These are phyloP conservation scores for Millerozyma miso DNA, from an alignment of 805 yeast genomes.

Conservation along the genomic window DNA sequence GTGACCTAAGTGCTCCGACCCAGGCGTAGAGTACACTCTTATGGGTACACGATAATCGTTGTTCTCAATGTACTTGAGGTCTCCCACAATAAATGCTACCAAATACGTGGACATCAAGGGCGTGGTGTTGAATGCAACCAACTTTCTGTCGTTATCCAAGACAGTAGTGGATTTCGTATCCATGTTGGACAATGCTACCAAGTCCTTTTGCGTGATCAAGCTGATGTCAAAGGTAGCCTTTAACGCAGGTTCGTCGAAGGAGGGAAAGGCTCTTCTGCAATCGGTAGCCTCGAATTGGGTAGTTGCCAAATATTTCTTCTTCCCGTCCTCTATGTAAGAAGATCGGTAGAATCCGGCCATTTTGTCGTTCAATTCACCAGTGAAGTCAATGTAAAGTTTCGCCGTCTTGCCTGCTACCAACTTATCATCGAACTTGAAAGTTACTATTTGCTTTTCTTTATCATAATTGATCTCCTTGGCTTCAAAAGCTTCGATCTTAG, in stretches of 20 bases:
- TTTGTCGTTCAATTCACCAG: conserved; percentile 66
- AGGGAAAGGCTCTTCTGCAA: conserved; percentile 84
- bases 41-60: conserved; percentile 68
- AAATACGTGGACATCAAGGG: conserved; percentile 83
- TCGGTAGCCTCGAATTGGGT: conserved; percentile 88
- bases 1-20: conserved; percentile 64
- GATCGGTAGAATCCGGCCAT: conserved; percentile 85
- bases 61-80: conserved; percentile 67
- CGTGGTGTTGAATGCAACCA: conserved; percentile 64
- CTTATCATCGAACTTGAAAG: conserved; percentile 36
- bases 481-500: conserved; percentile 29
- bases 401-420: conserved; percentile 36
- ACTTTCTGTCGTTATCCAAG: conserved; percentile 44
- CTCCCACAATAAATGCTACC: conserved; percentile 81
- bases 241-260: conserved; percentile 78
- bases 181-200: conserved; percentile 68
- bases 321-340: conserved; percentile 57
- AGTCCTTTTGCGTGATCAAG: conserved; percentile 50
- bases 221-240: conserved; percentile 69
- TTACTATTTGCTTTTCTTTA: conserved; percentile 36
- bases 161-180: conserved; percentile 49
- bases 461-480: conserved; percentile 22
- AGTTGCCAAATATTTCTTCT: conserved; percentile 68
- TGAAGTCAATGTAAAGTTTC: conserved; percentile 46
- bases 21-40: conserved; percentile 77